These are phyloP conservation scores for Penicillium cinerascens DNA, from an alignment of 495 filamentous ascomycete species.

Conservation along the genomic window DNA sequence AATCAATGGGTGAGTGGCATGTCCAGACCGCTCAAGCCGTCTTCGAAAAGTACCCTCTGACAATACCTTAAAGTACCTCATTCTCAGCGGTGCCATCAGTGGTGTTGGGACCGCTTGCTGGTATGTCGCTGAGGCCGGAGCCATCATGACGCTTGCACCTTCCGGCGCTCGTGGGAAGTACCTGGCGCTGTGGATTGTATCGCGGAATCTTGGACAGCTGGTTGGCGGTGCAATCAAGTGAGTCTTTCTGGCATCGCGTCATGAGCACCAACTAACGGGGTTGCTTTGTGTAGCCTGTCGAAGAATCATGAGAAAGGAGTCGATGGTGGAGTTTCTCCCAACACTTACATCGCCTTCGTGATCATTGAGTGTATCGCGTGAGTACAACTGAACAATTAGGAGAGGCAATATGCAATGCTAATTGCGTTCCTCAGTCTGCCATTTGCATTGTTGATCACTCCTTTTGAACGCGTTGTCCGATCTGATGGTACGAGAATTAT, in stretches of 20 bases:
- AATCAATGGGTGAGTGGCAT: slow-evolving; percentile 21
- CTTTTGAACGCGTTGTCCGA: slow-evolving; percentile 27
- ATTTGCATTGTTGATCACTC: slow-evolving; percentile 25
- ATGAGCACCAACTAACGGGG: background rate
- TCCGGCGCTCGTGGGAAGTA: slow-evolving; percentile 32
- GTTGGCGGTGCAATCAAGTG: slow-evolving; percentile 33
- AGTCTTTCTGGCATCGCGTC: background rate
- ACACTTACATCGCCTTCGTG: slow-evolving; percentile 29
- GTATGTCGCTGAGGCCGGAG: slow-evolving; percentile 31
- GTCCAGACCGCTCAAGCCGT: background rate
- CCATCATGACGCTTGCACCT: slow-evolving; percentile 31
- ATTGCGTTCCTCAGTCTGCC: slow-evolving; percentile 13
- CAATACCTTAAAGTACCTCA: slow-evolving; percentile 19
- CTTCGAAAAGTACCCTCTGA: background rate
- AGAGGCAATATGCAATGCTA: background rate
- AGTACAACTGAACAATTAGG: slow-evolving; percentile 6
- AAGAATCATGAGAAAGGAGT: slow-evolving; percentile 25
- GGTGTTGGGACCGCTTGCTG: slow-evolving; percentile 30
- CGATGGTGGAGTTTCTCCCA: slow-evolving; percentile 22
- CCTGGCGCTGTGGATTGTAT: slow-evolving; percentile 31
- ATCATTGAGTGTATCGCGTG: slow-evolving; percentile 32
- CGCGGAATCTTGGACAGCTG: slow-evolving; percentile 28
- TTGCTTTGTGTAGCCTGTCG: slow-evolving; percentile 13
- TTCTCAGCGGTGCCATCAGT: slow-evolving; percentile 29
- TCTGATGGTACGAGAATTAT: slow-evolving; percentile 28